Percentiles rank a stretch among this genome's conserved stretches.
These are phyloP conservation scores for Neoascochyta sp. DNA, from an alignment of 2,329 filamentous ascomycete genomes.

Conservation along the genomic window DNA sequence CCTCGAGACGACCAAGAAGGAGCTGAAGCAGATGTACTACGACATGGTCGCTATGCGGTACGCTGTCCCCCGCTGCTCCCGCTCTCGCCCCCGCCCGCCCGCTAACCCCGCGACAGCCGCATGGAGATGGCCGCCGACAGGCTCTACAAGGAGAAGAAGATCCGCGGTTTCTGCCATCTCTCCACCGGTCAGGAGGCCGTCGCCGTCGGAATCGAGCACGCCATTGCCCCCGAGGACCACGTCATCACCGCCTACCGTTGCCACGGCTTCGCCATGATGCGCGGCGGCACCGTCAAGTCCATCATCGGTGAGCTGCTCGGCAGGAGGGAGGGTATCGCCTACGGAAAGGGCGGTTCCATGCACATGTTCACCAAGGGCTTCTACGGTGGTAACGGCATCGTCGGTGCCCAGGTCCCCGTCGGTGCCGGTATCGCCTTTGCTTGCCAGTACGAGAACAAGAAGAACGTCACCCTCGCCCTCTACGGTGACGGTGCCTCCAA, in stretches of 20 bases:
- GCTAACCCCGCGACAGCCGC: constrained; percentile 58
- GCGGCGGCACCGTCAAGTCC: constrained; percentile 81
- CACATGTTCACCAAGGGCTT: constrained; percentile 99
- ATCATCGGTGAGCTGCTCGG: constrained; percentile 96
- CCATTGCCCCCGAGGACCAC: constrained; percentile 85
- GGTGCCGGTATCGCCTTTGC: constrained; percentile 95
- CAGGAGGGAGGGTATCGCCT: constrained; percentile 91
- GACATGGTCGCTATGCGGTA: constrained; percentile 96
- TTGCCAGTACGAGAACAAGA: constrained; percentile 85
- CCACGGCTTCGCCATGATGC: constrained; percentile 98
- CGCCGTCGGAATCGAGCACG: constrained; percentile 93
- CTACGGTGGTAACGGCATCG: constrained; percentile 98
- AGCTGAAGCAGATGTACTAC: constrained; percentile 98
- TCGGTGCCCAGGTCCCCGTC: constrained; percentile 96
- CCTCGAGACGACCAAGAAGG: constrained; percentile 90
- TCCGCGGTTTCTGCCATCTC: constrained; percentile 98
- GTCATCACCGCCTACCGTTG: constrained; percentile 98
- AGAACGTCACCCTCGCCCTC: constrained; percentile 81
- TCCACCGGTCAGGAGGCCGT: constrained; percentile 98
- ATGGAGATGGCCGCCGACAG: constrained; percentile 99
- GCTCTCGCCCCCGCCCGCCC: constrained; percentile 1
- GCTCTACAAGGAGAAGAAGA: constrained; percentile 99
- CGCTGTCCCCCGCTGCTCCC: constrained; percentile 34
- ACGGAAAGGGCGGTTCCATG: constrained; percentile 99
- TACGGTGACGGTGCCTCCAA: constrained; percentile 99